Evolutionary conservation across 495 filamentous ascomycete species (phyloP), one percentile per base, ranked within the genome.

Genomic region (Immersiella caudata): DNA sequence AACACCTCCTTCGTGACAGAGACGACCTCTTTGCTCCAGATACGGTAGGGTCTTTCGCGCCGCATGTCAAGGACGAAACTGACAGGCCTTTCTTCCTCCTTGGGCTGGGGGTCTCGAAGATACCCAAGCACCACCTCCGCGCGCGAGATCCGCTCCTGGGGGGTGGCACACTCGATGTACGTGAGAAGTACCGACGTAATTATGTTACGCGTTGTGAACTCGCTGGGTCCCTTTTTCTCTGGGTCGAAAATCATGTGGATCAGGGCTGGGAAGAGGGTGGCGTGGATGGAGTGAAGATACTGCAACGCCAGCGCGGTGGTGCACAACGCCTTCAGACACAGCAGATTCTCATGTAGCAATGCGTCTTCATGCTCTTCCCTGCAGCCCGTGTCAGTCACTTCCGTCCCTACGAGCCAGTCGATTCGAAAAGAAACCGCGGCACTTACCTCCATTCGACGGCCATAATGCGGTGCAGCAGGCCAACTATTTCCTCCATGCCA

Each of bases 1-100:
- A 99, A 99, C 27, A 98, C 95, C 76, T 99, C 95, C 78, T 98
- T 98, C 36, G 93, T 97, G 54, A 98, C 93, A 70, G 90, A 92
- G 60, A 87, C 88, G 20, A 94, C 88, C 76, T 99, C 95, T 77
- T 93, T 94, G 80, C 89, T 91, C 95, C 95, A 99, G 14, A 96
- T 87, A 12, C 90, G 89, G 74, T 97, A 99, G 0, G 95, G 95
- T 0, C 95, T 87, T 29, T 92, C 87, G 36, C 90, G 89, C 70
- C 91, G 90, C 81, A 98, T 98, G 46, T 92, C 89, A 24, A 91
- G 83, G 35, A 99, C 94, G 79, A 99, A 98, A 6, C 86, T 86
- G 18, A 96, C 81, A 0, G 93, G 91, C 67, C 89, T 86, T 63
- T 88, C 86, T 21, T 88, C 86, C 73, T 93, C 91, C 56, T 87